Conservation (phyloP, 2,329 filamentous ascomycete genomes). For the Neonectria magnoliae region DNA sequence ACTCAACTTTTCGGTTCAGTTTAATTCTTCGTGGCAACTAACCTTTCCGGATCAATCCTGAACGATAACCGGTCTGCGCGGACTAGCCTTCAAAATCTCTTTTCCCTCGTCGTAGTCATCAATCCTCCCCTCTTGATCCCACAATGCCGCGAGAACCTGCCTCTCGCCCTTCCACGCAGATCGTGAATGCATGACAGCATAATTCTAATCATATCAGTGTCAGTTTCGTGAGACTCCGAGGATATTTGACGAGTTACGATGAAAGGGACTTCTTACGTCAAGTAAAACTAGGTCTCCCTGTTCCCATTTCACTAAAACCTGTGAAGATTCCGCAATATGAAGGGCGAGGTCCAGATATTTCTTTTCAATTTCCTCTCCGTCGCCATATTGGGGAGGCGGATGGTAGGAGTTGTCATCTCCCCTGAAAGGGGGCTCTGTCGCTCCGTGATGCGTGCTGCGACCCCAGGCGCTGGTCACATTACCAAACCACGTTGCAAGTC, state of each 20-base stretch:
- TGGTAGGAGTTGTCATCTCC: constrained; percentile 49
- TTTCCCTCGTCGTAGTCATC: constrained; percentile 40
- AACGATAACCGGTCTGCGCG: neutral
- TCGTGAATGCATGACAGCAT: constrained; percentile 47
- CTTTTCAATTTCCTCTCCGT: constrained; percentile 43
- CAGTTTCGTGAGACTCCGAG: neutral
- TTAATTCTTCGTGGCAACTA: neutral
- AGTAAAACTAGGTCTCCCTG: constrained; percentile 45
- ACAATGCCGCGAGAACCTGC: constrained; percentile 46
- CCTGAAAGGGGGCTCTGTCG: constrained; percentile 44
- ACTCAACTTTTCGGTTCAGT: no score
- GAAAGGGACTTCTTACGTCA: constrained; percentile 37
- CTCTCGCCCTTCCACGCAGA: constrained; percentile 45
- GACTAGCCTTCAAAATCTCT: constrained; percentile 17
- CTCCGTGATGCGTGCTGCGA: constrained; percentile 46
- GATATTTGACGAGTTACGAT: neutral
- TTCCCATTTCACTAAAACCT: constrained; percentile 44
- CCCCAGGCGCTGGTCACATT: constrained; percentile 50
- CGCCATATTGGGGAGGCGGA: constrained; percentile 45
- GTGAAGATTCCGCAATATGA: constrained; percentile 36
- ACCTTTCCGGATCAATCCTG: neutral
- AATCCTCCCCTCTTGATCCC: constrained; percentile 42
- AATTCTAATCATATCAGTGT: constrained; percentile 38
- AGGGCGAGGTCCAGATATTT: constrained; percentile 44
- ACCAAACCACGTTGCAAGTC: constrained; percentile 45